Conservation (phyloP, 2,329 filamentous ascomycete genomes). For the Akanthomyces muscarius region DNA sequence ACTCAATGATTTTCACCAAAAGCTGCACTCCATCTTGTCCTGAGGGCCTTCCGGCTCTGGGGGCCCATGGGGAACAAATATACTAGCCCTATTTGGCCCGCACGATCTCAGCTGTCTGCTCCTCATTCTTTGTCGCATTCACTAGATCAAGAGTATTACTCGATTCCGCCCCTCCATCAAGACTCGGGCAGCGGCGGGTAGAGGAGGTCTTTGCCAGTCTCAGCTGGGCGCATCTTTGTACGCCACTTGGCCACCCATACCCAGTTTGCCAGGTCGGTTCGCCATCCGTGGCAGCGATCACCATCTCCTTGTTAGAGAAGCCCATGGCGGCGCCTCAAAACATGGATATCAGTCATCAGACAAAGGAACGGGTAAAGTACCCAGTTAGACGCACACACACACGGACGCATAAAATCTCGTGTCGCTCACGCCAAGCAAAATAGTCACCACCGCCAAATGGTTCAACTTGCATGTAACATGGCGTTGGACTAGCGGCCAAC, state of each 20-base stretch:
- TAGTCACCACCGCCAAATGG: not conserved
- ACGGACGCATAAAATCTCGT: not conserved
- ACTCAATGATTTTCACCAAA: constrained; percentile 11
- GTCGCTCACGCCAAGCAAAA: constrained; percentile 8
- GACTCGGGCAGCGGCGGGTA: constrained; percentile 8
- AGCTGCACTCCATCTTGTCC: not conserved
- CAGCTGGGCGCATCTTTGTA: not conserved
- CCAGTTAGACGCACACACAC: not conserved
- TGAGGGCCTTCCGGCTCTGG: not conserved
- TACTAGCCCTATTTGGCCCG: not conserved
- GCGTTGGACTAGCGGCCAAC: not conserved
- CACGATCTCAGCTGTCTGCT: not conserved
- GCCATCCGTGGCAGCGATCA: not conserved
- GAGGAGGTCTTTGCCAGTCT: constrained; percentile 11
- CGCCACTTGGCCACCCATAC: not conserved
- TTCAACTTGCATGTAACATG: constrained; percentile 1
- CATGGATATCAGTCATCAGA: not conserved
- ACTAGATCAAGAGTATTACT: not conserved
- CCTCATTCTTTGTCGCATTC: not conserved
- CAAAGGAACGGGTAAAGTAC: constrained; percentile 3
- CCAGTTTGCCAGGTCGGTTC: not conserved
- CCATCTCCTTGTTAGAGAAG: not conserved
- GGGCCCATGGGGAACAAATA: constrained; percentile 7
- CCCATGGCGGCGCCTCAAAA: not conserved
- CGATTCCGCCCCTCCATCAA: not conserved